Percentiles rank a stretch among this genome's conserved stretches.
These are phyloP conservation scores for Hypoxylon rubiginosum DNA, from an alignment of 2,329 filamentous ascomycete species.

Conservation along the genomic window DNA sequence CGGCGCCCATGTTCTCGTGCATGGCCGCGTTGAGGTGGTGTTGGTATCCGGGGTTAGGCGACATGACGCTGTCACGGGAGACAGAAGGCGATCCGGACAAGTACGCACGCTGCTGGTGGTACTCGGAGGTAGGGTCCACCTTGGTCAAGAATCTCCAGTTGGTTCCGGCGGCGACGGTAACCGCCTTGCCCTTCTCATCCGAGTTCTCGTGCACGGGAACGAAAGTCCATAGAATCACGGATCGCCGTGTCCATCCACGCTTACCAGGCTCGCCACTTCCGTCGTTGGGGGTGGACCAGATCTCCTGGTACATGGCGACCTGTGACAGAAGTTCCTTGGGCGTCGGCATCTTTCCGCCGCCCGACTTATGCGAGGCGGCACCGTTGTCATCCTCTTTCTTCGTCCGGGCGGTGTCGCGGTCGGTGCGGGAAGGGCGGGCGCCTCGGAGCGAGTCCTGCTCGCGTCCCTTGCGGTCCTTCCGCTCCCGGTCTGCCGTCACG, in stretches of 20 bases:
- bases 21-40: constrained; percentile 68
- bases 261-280: constrained; percentile 41
- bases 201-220: constrained; percentile 64
- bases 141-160: constrained; percentile 74
- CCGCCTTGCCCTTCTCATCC: constrained; percentile 58
- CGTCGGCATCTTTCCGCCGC: constrained; percentile 41
- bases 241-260: constrained; percentile 67
- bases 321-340: constrained; percentile 69
- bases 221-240: constrained; percentile 75
- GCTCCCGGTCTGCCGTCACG: constrained; percentile 54
- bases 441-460: constrained; percentile 45
- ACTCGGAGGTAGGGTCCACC: constrained; percentile 70
- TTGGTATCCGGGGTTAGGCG: constrained; percentile 63
- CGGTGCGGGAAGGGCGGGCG: constrained; percentile 43
- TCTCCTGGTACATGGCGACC: constrained; percentile 77
- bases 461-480: constrained; percentile 40
- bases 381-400: constrained; percentile 56
- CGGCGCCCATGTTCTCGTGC: constrained; percentile 68
- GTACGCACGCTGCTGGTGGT: constrained; percentile 66
- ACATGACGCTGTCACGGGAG: constrained; percentile 64
- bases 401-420: constrained; percentile 45
- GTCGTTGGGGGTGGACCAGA: constrained; percentile 68
- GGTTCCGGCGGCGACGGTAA: constrained; percentile 66
- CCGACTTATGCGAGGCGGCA: constrained; percentile 32
- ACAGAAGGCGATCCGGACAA: constrained; percentile 54